Evolutionary conservation across 192 early-diverging fungal species (phyloP).

Genomic region (Borealophlyctis nickersoniae): DNA sequence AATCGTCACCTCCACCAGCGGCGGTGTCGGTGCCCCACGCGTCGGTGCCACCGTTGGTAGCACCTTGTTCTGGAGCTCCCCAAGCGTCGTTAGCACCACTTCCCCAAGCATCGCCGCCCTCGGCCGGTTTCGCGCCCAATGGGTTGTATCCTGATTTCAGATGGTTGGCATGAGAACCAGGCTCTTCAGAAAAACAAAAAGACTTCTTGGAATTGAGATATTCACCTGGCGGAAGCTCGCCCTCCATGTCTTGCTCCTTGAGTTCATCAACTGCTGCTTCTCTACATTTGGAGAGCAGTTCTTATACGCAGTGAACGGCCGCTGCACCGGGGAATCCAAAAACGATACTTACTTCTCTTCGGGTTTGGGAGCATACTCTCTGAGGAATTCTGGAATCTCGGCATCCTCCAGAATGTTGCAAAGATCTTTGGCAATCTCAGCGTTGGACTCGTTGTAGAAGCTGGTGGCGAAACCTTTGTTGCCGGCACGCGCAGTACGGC

Average conservation of each 20-base stretch:
- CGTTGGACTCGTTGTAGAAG: slow-evolving; percentile 88
- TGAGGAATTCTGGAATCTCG: slow-evolving; percentile 65
- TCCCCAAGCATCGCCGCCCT: slow-evolving; percentile 3
- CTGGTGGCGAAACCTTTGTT: slow-evolving; percentile 86
- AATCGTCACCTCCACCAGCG: slow-evolving; percentile 10
- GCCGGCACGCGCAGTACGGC: slow-evolving; percentile 93
- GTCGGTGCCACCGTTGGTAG: neutral
- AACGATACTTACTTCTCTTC: neutral
- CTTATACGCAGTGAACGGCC: neutral
- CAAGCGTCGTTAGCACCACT: slow-evolving; percentile 12
- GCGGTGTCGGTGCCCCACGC: neutral
- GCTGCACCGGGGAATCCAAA: neutral
- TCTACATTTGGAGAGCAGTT: neutral
- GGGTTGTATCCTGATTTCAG: neutral
- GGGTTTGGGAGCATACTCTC: slow-evolving; percentile 2
- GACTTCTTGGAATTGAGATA: neutral
- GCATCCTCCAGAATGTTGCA: slow-evolving; percentile 86
- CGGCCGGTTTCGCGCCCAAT: slow-evolving; percentile 4
- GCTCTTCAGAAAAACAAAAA: neutral
- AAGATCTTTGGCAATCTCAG: slow-evolving; percentile 60
- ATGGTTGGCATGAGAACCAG: neutral
- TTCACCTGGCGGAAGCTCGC: slow-evolving; percentile 16
- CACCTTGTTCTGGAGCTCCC: too few relatives aligned
- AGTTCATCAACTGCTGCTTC: slow-evolving; percentile 17
- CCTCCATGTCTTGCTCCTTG: slow-evolving; percentile 25